Conservation (phyloP, 2,329 filamentous ascomycete genomes). For the Aspergillus persii region DNA sequence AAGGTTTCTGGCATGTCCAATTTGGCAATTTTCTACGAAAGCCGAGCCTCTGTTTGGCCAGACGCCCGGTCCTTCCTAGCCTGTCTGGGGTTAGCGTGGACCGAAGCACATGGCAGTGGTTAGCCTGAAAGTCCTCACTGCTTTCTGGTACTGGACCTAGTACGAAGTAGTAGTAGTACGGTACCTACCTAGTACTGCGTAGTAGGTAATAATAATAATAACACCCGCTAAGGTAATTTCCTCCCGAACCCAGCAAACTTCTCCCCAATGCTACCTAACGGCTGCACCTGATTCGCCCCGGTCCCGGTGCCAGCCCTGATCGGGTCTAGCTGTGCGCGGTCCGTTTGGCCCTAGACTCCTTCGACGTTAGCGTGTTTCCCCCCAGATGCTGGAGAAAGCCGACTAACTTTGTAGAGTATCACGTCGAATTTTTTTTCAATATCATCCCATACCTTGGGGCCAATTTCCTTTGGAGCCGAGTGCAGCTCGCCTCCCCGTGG, state of each 20-base stretch:
- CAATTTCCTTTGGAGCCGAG: constrained; percentile 10
- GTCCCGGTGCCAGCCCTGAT: not conserved
- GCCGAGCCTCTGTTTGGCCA: constrained; percentile 27
- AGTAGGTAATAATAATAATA: too few species aligned
- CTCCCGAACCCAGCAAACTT: too few species aligned
- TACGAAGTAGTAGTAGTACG: too few species aligned
- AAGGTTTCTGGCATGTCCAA: constrained; percentile 1
- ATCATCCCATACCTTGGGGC: not conserved
- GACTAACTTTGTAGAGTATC: not conserved
- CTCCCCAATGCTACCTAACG: not conserved
- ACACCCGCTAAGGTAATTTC: too few species aligned
- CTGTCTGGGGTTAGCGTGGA: not conserved
- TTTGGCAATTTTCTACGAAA: not conserved
- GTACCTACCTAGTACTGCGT: too few species aligned
- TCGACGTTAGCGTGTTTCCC: not conserved
- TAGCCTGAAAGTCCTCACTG: too few species aligned
- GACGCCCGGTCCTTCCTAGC: not conserved
- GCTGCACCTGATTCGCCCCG: not conserved
- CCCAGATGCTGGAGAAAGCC: not conserved
- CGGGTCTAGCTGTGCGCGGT: not conserved
- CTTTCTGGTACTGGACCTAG: too few species aligned
- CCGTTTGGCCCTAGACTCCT: not conserved
- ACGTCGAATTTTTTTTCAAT: not conserved
- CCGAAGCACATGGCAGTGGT: not conserved
- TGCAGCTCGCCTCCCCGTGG: constrained; percentile 15